These are phyloP conservation scores for Pluteus cervinus DNA, from an alignment of 768 basidiomycete species.

Conservation along the genomic window DNA sequence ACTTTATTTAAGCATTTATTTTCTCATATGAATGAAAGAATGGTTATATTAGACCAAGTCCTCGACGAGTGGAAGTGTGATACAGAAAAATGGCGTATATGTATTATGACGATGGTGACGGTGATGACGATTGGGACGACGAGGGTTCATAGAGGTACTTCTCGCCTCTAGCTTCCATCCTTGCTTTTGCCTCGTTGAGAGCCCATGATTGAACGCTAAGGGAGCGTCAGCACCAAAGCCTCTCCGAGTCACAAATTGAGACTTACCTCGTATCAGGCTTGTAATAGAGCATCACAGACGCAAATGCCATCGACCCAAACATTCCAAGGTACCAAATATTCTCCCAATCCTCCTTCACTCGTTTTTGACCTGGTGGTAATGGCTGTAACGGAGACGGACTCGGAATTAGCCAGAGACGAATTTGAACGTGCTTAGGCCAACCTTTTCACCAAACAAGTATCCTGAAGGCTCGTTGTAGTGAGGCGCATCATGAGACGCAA, in stretches of 20 bases:
- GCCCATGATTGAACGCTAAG: slow-evolving; percentile 90
- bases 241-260: not conserved
- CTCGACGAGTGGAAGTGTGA: slow-evolving; percentile 1
- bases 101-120: slow-evolving; percentile 16
- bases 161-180: slow-evolving; percentile 93
- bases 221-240: slow-evolving; percentile 3
- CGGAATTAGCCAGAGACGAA: not conserved
- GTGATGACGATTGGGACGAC: slow-evolving; percentile 20
- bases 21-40: not conserved
- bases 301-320: slow-evolving; percentile 81
- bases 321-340: slow-evolving; percentile 86
- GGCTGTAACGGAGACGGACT: slow-evolving; percentile 40
- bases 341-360: slow-evolving; percentile 90
- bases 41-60: not conserved
- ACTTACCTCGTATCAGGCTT: slow-evolving; percentile 90
- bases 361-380: slow-evolving; percentile 71
- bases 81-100: slow-evolving; percentile 1
- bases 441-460: slow-evolving; percentile 87
- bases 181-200: slow-evolving; percentile 77
- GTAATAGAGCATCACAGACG: slow-evolving; percentile 75
- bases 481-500: slow-evolving; percentile 72
- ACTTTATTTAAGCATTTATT: not conserved
- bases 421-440: slow-evolving; percentile 23
- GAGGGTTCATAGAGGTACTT: slow-evolving; percentile 76
- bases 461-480: slow-evolving; percentile 88